A percentile compares a stretch with the other conserved stretches of the same genome.
Evolutionary conservation across 495 filamentous ascomycete genomes (phyloP).

Genomic region (Neurospora hispaniola): DNA sequence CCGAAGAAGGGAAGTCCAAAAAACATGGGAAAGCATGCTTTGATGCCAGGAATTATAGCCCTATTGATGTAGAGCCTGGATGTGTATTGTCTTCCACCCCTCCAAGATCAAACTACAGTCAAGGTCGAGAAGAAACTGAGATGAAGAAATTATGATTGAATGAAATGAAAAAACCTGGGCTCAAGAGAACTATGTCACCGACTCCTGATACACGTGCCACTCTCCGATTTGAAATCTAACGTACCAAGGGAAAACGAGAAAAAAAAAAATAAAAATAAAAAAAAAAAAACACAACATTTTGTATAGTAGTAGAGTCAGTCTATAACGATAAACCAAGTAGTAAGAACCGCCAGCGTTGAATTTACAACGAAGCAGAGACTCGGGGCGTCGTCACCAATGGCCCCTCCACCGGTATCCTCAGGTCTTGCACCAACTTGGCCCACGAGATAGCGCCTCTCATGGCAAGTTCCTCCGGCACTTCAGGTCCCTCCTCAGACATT

Average conservation of each 20-base stretch:
- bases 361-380: conserved; percentile 22
- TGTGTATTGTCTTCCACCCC: not conserved
- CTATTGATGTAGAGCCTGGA: not conserved
- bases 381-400: conserved; percentile 10
- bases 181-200: not conserved
- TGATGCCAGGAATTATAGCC: not conserved
- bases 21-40: not conserved
- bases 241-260: not conserved
- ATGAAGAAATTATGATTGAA: not conserved
- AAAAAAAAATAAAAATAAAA: not conserved
- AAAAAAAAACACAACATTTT: not conserved
- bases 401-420: conserved; percentile 40
- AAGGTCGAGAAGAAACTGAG: not conserved
- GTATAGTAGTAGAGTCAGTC: not conserved
- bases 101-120: not conserved
- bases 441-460: conserved; percentile 52
- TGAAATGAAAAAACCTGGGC: not conserved
- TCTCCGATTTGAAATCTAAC: not conserved
- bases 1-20: no score
- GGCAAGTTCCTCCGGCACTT: conserved; percentile 53
- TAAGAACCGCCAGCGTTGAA: not conserved
- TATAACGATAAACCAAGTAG: not conserved
- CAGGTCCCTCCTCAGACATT: conserved; percentile 40
- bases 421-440: conserved; percentile 45
- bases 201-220: not conserved